A percentile compares a stretch with the other conserved stretches of the same genome.
These are phyloP conservation scores for Salvia sclarea DNA, from an alignment of 305 asterid genomes.

Conservation along the genomic window DNA sequence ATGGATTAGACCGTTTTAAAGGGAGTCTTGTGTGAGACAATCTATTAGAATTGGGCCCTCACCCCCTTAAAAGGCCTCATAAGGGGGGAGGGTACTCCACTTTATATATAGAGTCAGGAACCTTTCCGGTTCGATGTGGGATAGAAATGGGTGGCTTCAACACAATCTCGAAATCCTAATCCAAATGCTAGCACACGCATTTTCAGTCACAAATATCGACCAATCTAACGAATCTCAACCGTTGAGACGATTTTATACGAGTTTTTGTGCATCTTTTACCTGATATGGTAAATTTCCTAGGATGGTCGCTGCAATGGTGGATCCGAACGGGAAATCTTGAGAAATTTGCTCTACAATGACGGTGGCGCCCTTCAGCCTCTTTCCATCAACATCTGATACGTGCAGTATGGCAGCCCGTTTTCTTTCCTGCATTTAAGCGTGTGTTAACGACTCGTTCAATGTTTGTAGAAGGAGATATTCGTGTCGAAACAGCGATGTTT, in stretches of 20 bases:
- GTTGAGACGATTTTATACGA: not conserved
- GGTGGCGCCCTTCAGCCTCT: constrained; percentile 44
- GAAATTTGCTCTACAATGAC: constrained; percentile 55
- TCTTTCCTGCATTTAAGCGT: constrained; percentile 40
- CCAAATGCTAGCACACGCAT: not conserved
- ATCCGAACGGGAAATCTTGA: constrained; percentile 69
- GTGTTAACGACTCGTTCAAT: not conserved
- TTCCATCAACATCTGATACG: constrained; percentile 51
- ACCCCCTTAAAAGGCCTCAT: too few species aligned
- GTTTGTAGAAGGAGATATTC: not conserved
- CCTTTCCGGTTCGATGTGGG: too few species aligned
- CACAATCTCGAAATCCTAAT: not conserved
- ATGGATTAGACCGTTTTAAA: not conserved
- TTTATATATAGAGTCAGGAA: too few species aligned
- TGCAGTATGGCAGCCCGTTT: constrained; percentile 60
- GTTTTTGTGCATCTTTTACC: constrained; percentile 23
- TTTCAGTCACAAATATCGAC: not conserved
- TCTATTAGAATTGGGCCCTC: too few species aligned
- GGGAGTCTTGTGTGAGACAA: not conserved
- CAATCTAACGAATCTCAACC: not conserved
- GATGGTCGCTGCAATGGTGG: constrained; percentile 59
- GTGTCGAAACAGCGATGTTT: not conserved
- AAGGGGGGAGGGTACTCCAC: too few species aligned
- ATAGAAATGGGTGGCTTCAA: too few species aligned
- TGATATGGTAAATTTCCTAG: constrained; percentile 57